These are phyloP conservation scores for Acephala macrosclerotiorum DNA, from an alignment of 2,329 filamentous ascomycete genomes.

Conservation along the genomic window DNA sequence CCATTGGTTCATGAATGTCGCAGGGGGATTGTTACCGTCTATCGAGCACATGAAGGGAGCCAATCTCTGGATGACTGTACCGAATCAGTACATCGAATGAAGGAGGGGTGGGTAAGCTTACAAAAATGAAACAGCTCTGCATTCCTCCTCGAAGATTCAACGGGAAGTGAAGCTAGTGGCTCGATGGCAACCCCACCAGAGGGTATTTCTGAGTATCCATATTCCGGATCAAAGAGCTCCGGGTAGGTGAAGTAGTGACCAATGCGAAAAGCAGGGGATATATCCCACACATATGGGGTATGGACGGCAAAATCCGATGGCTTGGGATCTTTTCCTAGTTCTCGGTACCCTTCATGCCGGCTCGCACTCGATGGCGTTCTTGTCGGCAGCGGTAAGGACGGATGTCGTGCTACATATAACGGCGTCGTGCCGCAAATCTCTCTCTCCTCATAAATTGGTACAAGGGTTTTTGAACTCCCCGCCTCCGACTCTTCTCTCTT, in stretches of 20 bases:
- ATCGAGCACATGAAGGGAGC: constrained; percentile 44
- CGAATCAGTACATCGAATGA: constrained; percentile 10
- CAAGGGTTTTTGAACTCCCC: constrained; percentile 6
- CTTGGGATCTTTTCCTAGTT: not conserved
- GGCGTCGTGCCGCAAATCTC: not conserved
- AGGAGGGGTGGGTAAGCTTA: constrained; percentile 22
- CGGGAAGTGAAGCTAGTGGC: constrained; percentile 50
- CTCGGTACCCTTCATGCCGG: not conserved
- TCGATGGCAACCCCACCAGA: constrained; percentile 27
- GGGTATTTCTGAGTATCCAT: constrained; percentile 8
- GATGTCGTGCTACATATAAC: not conserved
- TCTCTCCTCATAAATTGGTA: not conserved
- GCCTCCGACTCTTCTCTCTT: constrained; percentile 11
- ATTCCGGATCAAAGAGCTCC: constrained; percentile 10
- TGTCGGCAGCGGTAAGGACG: not conserved
- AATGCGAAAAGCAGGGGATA: constrained; percentile 9
- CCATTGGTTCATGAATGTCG: constrained; percentile 37
- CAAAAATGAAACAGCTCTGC: constrained; percentile 42
- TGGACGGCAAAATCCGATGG: not conserved
- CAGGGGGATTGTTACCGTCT: constrained; percentile 40
- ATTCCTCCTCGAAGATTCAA: constrained; percentile 36
- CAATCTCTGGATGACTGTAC: constrained; percentile 39
- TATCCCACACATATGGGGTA: not conserved
- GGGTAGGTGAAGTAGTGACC: constrained; percentile 13
- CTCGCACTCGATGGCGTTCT: not conserved